Conservation (phyloP, 2,329 filamentous ascomycete species). For the Colletotrichum navitas region DNA sequence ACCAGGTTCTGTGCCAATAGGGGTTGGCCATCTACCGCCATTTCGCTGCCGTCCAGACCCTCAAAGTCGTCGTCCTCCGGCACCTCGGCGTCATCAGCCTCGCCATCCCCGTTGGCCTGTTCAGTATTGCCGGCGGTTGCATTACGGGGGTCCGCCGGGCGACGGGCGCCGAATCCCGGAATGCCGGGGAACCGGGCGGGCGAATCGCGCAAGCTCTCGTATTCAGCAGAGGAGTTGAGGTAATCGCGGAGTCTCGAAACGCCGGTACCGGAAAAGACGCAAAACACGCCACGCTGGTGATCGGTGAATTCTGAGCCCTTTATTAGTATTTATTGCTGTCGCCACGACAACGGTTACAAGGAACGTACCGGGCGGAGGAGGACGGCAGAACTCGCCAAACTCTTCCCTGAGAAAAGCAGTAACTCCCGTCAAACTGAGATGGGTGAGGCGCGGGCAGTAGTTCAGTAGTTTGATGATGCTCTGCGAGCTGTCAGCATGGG, state of each 20-base stretch:
- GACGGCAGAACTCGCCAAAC: slow-evolving; percentile 85
- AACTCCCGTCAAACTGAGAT: slow-evolving; percentile 94
- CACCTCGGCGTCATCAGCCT: slow-evolving; percentile 55
- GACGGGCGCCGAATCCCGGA: slow-evolving; percentile 12
- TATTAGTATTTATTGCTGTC: slow-evolving; percentile 45
- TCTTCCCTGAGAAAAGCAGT: slow-evolving; percentile 90
- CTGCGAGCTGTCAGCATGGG: slow-evolving; percentile 58
- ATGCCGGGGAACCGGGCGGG: slow-evolving; percentile 41
- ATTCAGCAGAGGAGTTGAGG: slow-evolving; percentile 71
- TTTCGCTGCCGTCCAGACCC: slow-evolving; percentile 55
- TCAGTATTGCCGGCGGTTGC: slow-evolving; percentile 43
- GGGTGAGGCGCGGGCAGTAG: slow-evolving; percentile 90
- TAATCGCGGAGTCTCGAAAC: slow-evolving; percentile 83
- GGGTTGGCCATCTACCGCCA: slow-evolving; percentile 51
- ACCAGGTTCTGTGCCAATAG: slow-evolving; percentile 41
- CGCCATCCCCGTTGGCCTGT: slow-evolving; percentile 49
- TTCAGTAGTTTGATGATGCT: slow-evolving; percentile 92
- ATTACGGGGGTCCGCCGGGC: slow-evolving; percentile 15
- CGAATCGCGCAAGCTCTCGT: slow-evolving; percentile 58
- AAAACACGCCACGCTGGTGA: slow-evolving; percentile 95
- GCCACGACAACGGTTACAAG: not conserved
- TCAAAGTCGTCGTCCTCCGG: slow-evolving; percentile 61
- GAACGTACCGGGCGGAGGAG: slow-evolving; percentile 77
- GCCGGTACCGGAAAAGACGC: slow-evolving; percentile 92
- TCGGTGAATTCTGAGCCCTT: slow-evolving; percentile 86